Evolutionary conservation across 352 stramenopile genomes (phyloP).

Genomic region (Lagenidium giganteum): DNA sequence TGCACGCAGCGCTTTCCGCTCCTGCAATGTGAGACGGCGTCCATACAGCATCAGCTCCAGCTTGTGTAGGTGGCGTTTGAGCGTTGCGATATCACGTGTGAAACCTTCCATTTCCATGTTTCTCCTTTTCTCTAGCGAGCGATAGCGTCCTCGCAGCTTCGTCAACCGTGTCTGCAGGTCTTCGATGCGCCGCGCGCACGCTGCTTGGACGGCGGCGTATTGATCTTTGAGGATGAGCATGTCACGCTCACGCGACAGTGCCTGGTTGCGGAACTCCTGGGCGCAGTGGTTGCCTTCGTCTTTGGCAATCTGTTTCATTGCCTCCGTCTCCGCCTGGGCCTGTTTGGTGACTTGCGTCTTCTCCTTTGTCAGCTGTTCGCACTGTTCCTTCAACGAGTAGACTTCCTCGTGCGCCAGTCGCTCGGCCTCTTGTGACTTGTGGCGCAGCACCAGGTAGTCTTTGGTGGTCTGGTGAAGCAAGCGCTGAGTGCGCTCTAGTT

Average conservation of each 20-base stretch:
- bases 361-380: slow-evolving; percentile 29
- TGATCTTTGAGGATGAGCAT: slow-evolving; percentile 72
- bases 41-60: slow-evolving; percentile 71
- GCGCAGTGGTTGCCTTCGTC: slow-evolving; percentile 56
- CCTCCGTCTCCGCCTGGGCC: slow-evolving; percentile 36
- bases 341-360: slow-evolving; percentile 34
- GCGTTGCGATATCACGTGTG: slow-evolving; percentile 46
- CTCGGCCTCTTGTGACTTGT: slow-evolving; percentile 60
- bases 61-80: slow-evolving; percentile 68
- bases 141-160: slow-evolving; percentile 54
- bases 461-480: slow-evolving; percentile 66
- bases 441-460: slow-evolving; percentile 70
- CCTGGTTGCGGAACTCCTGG: slow-evolving; percentile 49
- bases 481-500: slow-evolving; percentile 49
- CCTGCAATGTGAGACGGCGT: slow-evolving; percentile 31
- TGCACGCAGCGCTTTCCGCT: slow-evolving; percentile 37
- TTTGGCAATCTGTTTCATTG: slow-evolving; percentile 33
- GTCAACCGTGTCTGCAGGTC: slow-evolving; percentile 64
- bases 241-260: slow-evolving; percentile 54
- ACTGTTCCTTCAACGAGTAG: slow-evolving; percentile 29
- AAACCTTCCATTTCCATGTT: slow-evolving; percentile 86
- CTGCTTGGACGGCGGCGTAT: slow-evolving; percentile 69
- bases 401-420: slow-evolving; percentile 58
- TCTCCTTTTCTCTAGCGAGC: slow-evolving; percentile 53
- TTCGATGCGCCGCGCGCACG: slow-evolving; percentile 59